Evolutionary conservation across 352 stramenopile species (phyloP).

Genomic region (Globisporangium radiosum): DNA sequence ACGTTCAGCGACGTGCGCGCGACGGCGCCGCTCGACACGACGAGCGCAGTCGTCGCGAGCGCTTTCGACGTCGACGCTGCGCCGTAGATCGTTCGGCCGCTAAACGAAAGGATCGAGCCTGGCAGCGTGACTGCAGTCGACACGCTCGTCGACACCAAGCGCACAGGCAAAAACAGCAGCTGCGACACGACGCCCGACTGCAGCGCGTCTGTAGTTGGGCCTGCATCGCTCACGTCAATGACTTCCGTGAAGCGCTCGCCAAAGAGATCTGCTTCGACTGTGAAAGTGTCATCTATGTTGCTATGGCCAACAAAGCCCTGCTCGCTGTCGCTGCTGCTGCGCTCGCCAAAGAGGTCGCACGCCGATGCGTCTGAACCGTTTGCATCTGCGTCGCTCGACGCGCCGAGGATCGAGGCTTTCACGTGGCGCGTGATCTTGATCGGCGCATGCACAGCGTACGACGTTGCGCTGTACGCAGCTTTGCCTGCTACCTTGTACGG

Average conservation of each 20-base stretch:
- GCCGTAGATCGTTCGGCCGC: constrained; percentile 48
- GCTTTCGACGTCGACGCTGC: constrained; percentile 53
- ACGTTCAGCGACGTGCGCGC: constrained; percentile 50
- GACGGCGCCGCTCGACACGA: constrained; percentile 41
- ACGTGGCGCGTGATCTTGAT: constrained; percentile 52
- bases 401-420: constrained; percentile 26
- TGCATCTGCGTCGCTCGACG: constrained; percentile 1
- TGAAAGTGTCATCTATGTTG: neutral
- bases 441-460: constrained; percentile 45
- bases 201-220: neutral
- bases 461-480: constrained; percentile 48
- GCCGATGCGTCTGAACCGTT: neutral
- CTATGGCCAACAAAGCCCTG: neutral
- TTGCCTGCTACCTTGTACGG: constrained; percentile 58
- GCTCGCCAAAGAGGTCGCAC: constrained; percentile 52
- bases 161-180: constrained; percentile 55
- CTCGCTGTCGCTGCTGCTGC: constrained; percentile 8
- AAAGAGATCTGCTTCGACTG: constrained; percentile 5
- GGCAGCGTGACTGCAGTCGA: constrained; percentile 52
- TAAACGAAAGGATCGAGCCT: constrained; percentile 36
- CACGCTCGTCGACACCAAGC: constrained; percentile 47
- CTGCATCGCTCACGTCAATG: constrained; percentile 2
- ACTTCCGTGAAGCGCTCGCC: constrained; percentile 6
- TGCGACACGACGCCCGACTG: constrained; percentile 29
- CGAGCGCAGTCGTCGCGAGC: constrained; percentile 47